Base-by-base conservation (phyloP, 805 yeast species). In the Myxozyma mucilagina region DNA sequence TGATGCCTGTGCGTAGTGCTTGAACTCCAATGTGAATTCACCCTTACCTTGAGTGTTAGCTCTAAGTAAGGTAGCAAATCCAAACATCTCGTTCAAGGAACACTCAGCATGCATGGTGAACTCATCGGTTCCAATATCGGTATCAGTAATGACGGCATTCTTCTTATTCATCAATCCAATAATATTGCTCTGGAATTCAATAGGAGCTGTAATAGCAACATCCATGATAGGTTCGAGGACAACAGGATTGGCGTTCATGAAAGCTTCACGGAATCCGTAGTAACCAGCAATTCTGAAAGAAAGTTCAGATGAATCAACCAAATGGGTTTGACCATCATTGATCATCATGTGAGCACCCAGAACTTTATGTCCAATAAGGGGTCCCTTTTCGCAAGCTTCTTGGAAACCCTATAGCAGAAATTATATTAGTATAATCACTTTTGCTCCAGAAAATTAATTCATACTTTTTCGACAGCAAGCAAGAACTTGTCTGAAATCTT, bases 21-120 rank as follows among this genome's bases (percentile, higher is more conserved):
- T 87, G 79, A 94, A 94, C 75, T 94, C 99, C 75, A 94, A 82
- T 1, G 97, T 84, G 76, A 94, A 94, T 78, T 96, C 98, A 71
- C 99, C 99, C 75, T 94, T 94, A 78, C 99, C 99, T 78, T 94
- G 99, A 14, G 99, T 93, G 62, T 89, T 85, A 20, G 99, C 98
- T 81, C 99, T 87, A 73, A 94, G 81, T 31, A 90, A 84, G 8
- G 98, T 89, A 7, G 98, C 97, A 73, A 94, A 90, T 42, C 99
- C 99, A 75, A 94, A 94, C 90, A 94, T 85, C 64, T 89, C 84
- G 79, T 92, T 92, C 77, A 94, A 84, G n/a, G 98, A 88, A 79
- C 98, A 93, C 75, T 94, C 98, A 36, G 97, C 96, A 59, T 84
- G 83, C 64, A 94, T 85, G 10, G 96, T 89, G 77, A 94, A 93